phyloP scores from a whole-genome alignment of 2,329 filamentous ascomycete genomes.

The Trichophyton equinum region DNA sequence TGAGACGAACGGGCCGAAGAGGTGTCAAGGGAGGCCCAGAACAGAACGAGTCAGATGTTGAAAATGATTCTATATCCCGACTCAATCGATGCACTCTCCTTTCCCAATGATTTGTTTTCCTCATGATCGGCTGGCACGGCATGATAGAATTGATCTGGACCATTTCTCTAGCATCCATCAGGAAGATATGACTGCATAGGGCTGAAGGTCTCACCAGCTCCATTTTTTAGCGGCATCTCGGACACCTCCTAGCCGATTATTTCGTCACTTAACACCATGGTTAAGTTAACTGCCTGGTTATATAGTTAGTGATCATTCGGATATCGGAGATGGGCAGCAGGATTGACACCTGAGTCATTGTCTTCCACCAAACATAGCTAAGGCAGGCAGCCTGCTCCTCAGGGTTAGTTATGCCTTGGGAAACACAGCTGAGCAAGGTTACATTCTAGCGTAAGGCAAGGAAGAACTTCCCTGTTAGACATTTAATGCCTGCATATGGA shows the following conservation, averaged over 20 bases:
- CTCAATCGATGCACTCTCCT: too few relatives aligned
- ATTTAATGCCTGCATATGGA: neutral
- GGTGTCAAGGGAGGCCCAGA: too few relatives aligned
- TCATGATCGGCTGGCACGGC: too few relatives aligned
- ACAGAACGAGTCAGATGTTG: too few relatives aligned
- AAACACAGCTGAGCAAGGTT: neutral
- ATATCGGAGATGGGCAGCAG: neutral
- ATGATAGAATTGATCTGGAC: too few relatives aligned
- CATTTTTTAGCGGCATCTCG: neutral
- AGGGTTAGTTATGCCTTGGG: neutral
- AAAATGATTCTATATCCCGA: too few relatives aligned
- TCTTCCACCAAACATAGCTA: neutral
- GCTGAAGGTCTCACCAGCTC: neutral
- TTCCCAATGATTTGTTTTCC: too few relatives aligned
- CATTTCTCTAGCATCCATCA: neutral
- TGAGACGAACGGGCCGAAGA: neutral
- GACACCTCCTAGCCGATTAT: too few relatives aligned
- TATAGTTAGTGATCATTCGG: neutral
- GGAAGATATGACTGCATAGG: neutral
- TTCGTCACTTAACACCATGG: too few relatives aligned
- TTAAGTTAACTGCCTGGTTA: neutral
- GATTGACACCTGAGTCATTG: slow-evolving; percentile 1
- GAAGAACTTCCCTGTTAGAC: neutral
- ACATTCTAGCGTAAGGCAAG: neutral
- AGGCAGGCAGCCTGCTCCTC: neutral